Evolutionary conservation across 306 rosid species (phyloP), one percentile per base, ranked within the genome.

Genomic region (Rosa persica): DNA sequence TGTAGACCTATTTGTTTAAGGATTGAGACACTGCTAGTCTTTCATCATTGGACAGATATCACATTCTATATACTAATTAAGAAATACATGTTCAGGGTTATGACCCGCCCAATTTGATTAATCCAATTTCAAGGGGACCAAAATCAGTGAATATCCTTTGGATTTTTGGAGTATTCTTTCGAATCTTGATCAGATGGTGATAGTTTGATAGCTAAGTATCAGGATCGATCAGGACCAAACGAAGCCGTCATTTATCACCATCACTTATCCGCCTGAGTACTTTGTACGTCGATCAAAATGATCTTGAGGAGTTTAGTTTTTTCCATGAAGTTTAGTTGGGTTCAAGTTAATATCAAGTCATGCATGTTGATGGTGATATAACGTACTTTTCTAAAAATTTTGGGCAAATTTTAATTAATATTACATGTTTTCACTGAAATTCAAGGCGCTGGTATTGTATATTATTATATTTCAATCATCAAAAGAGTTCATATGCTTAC

Each of bases 41-140:
- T 22, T 8, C 13, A 38, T 38, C 27, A 38, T 66, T 66, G 47
- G 70, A 39, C 47, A 16, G 1, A 64, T 7, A 34, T 62, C 38
- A 12, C 8, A 10, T 23, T 23, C 17, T 25, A 27, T 27, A 23
- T 10, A 58, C 30, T 64, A 34, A 64, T 64, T 6, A 27, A 13
- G 10, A 30, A 16, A 30, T 62, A 27, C 15, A 38, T 30, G 20
- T 12, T 10, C 39, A 61, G 25, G 39, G 42, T 15, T 8, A 30
- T 38, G 69, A 38, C 69, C 30, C 70, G 44, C 70, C 70, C 46
- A 38, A 17, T 38, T 36, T 65, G n/a, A 65, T 65, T 38, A 65
- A 15, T 65, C 9, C 12, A 2, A 54, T 62, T 27, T 62, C 10
- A 62, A 27, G 22, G 34, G 43, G 43, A 6, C 43, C n/a, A 13